phyloP scores from a whole-genome alignment of 2,329 filamentous ascomycete genomes.

The Sphaerulina vaccinii region DNA sequence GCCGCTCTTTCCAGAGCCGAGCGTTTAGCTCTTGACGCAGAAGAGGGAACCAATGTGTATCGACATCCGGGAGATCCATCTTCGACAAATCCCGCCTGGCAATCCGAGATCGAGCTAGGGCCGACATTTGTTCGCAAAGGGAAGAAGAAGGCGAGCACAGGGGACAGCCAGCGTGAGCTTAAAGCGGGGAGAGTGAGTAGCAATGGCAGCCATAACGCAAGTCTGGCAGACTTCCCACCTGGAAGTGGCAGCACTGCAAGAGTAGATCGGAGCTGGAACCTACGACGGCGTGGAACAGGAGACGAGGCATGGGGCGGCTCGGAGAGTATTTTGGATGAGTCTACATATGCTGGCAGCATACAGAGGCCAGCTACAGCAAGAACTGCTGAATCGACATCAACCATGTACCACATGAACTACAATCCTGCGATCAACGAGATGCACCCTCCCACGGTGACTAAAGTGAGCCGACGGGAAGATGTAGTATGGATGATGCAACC shows the following conservation, averaged over 20 bases:
- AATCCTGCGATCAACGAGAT: slow-evolving; percentile 67
- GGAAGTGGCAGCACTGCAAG: slow-evolving; percentile 31
- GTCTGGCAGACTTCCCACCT: slow-evolving; percentile 25
- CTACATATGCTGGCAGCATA: slow-evolving; percentile 30
- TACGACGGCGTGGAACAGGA: slow-evolving; percentile 76
- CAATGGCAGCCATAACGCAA: slow-evolving; percentile 43
- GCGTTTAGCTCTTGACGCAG: slow-evolving; percentile 57
- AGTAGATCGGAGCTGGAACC: slow-evolving; percentile 64
- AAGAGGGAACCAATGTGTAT: slow-evolving; percentile 68
- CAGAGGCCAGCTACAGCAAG: slow-evolving; percentile 38
- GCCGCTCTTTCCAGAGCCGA: slow-evolving; percentile 56
- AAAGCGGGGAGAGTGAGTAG: slow-evolving; percentile 44
- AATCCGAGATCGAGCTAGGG: slow-evolving; percentile 79
- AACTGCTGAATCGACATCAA: slow-evolving; percentile 21
- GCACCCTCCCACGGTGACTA: slow-evolving; percentile 53
- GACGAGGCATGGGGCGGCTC: slow-evolving; percentile 84
- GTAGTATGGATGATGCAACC: slow-evolving; percentile 91
- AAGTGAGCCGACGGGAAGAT: slow-evolving; percentile 51
- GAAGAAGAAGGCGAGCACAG: slow-evolving; percentile 43
- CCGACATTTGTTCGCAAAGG: slow-evolving; percentile 55
- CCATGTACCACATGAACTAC: slow-evolving; percentile 35
- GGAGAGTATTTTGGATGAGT: slow-evolving; percentile 24
- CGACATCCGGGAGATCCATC: slow-evolving; percentile 73
- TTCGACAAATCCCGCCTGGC: slow-evolving; percentile 85
- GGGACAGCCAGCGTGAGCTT: slow-evolving; percentile 19